Conservation (phyloP, 73 alveolate genomes). For the Uronychia setigera region DNA sequence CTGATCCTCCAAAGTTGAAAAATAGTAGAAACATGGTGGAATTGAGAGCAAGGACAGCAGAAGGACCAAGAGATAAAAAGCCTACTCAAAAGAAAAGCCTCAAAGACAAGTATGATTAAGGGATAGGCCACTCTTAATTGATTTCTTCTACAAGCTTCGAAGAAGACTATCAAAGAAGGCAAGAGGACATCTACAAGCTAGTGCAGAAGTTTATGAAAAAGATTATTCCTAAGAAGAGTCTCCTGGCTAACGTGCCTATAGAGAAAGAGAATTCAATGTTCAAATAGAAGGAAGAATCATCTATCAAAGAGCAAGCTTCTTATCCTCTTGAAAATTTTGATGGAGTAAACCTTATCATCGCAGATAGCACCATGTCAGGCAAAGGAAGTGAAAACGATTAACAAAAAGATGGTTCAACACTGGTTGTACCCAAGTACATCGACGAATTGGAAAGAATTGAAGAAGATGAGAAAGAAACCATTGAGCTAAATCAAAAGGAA, state of each 20-base stretch:
- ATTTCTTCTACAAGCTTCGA: not conserved
- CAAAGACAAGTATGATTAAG: not conserved
- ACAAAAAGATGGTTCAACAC: no score
- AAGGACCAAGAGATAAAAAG: no score
- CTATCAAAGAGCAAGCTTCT: not conserved
- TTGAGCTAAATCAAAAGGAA: not conserved
- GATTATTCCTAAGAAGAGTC: not conserved
- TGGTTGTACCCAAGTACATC: not conserved
- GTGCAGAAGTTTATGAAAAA: not conserved
- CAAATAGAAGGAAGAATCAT: not conserved
- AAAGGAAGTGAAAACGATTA: no score
- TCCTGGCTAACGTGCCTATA: not conserved
- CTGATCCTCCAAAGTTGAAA: no score
- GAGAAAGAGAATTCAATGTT: not conserved
- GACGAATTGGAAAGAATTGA: not conserved
- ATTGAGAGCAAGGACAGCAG: not conserved
- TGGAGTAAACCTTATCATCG: not conserved
- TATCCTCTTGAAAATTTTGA: not conserved
- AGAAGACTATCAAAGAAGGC: not conserved
- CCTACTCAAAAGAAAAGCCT: not conserved
- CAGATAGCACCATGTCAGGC: no score
- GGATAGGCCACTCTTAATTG: not conserved
- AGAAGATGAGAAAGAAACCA: not conserved
- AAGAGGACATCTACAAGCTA: not conserved
- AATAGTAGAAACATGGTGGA: no score